Conservation (phyloP, 805 yeast genomes). For the Lachancea sp. region DNA sequence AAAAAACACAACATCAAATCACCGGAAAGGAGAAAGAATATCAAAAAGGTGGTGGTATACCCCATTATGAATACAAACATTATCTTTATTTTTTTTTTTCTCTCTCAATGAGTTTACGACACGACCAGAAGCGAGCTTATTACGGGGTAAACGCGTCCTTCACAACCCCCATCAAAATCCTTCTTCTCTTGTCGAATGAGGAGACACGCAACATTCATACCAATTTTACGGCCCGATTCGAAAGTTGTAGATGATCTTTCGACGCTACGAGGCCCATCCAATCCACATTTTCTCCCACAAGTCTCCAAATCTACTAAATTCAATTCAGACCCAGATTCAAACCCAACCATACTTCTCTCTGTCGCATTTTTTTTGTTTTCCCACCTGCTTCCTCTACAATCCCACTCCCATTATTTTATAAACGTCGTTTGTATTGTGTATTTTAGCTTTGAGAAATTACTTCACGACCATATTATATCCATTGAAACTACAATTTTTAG, state of each 20-base stretch:
- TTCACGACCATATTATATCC: neutral
- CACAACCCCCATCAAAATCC: too few relatives aligned
- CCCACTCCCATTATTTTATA: conserved; percentile 8
- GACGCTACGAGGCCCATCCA: neutral
- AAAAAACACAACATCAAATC: neutral
- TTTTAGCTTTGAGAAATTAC: conserved; percentile 9
- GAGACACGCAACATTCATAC: neutral
- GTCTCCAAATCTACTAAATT: too few relatives aligned
- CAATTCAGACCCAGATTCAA: too few relatives aligned
- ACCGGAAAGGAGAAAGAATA: neutral
- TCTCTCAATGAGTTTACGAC: neutral
- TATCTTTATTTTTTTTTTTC: too few relatives aligned
- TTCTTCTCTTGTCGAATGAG: neutral
- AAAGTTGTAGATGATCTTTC: neutral
- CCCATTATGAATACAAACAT: neutral
- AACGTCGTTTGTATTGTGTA: conserved; percentile 12
- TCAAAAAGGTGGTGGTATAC: neutral
- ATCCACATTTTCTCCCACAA: neutral
- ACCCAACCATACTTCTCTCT: too few relatives aligned
- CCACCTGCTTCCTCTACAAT: conserved; percentile 1
- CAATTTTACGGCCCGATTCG: neutral
- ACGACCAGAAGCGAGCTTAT: neutral
- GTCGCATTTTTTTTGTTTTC: neutral
- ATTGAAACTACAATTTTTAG: neutral
- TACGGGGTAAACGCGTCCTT: neutral